phyloP scores from a whole-genome alignment of 2,329 filamentous ascomycete genomes.

The Periconia digitata region DNA sequence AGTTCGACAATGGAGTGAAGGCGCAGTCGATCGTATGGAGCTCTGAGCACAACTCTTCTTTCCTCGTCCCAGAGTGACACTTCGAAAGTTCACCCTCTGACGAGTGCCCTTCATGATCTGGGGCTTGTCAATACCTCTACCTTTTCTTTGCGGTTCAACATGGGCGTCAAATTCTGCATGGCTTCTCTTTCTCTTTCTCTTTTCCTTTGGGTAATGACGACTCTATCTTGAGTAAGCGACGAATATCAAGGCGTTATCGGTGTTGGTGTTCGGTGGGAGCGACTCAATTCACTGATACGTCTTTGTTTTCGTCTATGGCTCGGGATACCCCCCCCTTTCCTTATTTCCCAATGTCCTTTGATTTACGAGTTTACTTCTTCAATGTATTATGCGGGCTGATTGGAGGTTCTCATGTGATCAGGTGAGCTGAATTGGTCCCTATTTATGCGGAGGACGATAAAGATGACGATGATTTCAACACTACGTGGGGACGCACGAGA shows the following conservation, averaged over 20 bases:
- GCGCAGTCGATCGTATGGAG: constrained; percentile 57
- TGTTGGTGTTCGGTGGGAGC: constrained; percentile 26
- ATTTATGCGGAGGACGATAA: too few species aligned
- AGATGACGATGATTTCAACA: too few species aligned
- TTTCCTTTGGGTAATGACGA: neutral
- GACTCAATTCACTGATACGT: constrained; percentile 17
- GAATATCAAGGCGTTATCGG: constrained; percentile 13
- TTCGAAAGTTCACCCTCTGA: too few species aligned
- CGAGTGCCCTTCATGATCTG: too few species aligned
- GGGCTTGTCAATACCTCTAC: neutral
- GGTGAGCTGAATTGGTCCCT: too few species aligned
- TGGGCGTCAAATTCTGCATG: neutral
- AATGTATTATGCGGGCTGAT: neutral
- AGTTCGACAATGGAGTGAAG: constrained; percentile 56
- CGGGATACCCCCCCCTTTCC: constrained; percentile 23
- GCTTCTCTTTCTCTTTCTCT: neutral
- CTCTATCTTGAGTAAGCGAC: constrained; percentile 3
- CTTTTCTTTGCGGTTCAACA: neutral
- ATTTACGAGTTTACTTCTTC: neutral
- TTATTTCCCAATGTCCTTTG: neutral
- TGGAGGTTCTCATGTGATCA: neutral
- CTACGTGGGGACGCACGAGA: too few species aligned
- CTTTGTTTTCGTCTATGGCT: constrained; percentile 8
- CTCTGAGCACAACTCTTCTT: neutral
- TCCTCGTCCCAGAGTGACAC: too few species aligned